Percentiles rank a stretch among this genome's conserved stretches.
Conservation (phyloP, 495 filamentous ascomycete species). For the Elasticomyces elasticus region DNA sequence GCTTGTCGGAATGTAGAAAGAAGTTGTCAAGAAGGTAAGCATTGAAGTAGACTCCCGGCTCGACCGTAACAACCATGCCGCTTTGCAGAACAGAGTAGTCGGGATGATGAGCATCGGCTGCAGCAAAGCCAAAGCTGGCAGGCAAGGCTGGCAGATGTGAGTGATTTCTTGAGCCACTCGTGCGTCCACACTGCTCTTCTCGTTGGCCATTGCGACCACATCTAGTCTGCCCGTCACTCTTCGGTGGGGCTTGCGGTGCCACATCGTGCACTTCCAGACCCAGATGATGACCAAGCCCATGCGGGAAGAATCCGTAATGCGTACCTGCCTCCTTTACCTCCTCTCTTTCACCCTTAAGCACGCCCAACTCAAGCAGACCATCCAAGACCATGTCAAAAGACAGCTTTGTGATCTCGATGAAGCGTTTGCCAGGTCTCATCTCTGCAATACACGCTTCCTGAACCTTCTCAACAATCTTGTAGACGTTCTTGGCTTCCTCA, state of each 20-base stretch:
- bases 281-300: constrained; percentile 80
- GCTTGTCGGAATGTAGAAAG: constrained; percentile 51
- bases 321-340: constrained; percentile 48
- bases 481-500: constrained; percentile 55
- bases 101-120: not conserved
- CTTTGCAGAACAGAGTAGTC: constrained; percentile 66
- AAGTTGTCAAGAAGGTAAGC: constrained; percentile 49
- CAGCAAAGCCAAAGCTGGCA: not conserved
- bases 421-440: constrained; percentile 56
- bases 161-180: not conserved
- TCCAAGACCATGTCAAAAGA: constrained; percentile 63
- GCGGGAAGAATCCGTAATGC: constrained; percentile 75
- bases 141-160: not conserved
- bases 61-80: constrained; percentile 49
- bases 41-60: constrained; percentile 46
- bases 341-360: constrained; percentile 39
- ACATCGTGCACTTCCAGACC: constrained; percentile 89
- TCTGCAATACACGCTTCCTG: constrained; percentile 64
- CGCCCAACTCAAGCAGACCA: constrained; percentile 59
- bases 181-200: not conserved
- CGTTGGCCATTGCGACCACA: constrained; percentile 21
- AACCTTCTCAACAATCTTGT: constrained; percentile 70
- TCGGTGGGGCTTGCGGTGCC: constrained; percentile 24
- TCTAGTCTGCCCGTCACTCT: not conserved
- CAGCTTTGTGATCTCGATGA: constrained; percentile 55